These are phyloP conservation scores for Globisporangium emineosum DNA, from an alignment of 352 stramenopile species.

Conservation along the genomic window DNA sequence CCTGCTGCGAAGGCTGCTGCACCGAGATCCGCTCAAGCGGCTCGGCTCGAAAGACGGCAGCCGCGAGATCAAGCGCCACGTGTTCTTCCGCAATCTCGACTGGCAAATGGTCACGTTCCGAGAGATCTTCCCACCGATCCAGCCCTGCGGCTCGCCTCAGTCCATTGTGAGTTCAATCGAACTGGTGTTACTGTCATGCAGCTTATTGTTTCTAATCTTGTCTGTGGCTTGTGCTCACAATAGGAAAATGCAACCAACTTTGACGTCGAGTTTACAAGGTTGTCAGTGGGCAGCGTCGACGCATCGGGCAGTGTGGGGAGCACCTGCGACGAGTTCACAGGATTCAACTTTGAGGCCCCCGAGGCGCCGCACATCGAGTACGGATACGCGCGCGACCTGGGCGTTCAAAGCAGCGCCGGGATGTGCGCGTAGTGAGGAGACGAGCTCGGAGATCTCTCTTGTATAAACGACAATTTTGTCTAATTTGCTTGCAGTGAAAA, in stretches of 20 bases:
- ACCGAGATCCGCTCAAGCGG: conserved; percentile 36
- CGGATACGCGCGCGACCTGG: conserved; percentile 42
- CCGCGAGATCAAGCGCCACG: conserved; percentile 51
- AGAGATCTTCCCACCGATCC: conserved; percentile 56
- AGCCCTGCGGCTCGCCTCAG: conserved; percentile 46
- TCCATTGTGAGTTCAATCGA: conserved; percentile 35
- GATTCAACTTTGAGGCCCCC: conserved; percentile 84
- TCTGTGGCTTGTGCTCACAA: neutral
- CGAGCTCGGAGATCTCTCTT: neutral
- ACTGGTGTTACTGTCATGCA: neutral
- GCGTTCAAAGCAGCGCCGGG: conserved; percentile 1
- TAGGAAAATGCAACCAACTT: conserved; percentile 81
- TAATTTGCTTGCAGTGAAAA: neutral
- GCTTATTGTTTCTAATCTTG: neutral
- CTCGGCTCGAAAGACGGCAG: conserved; percentile 53
- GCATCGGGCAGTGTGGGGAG: conserved; percentile 21
- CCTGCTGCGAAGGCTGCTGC: conserved; percentile 52
- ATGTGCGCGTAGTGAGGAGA: conserved; percentile 12
- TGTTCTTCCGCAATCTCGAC: conserved; percentile 63
- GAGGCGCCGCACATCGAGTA: conserved; percentile 51
- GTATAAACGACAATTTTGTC: neutral
- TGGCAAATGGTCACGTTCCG: conserved; percentile 67
- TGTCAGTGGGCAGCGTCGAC: conserved; percentile 48
- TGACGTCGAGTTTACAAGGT: conserved; percentile 76
- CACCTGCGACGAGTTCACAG: conserved; percentile 72